These are phyloP conservation scores for Coccinonectria pachysandricola DNA, from an alignment of 2,329 filamentous ascomycete genomes.

Conservation along the genomic window DNA sequence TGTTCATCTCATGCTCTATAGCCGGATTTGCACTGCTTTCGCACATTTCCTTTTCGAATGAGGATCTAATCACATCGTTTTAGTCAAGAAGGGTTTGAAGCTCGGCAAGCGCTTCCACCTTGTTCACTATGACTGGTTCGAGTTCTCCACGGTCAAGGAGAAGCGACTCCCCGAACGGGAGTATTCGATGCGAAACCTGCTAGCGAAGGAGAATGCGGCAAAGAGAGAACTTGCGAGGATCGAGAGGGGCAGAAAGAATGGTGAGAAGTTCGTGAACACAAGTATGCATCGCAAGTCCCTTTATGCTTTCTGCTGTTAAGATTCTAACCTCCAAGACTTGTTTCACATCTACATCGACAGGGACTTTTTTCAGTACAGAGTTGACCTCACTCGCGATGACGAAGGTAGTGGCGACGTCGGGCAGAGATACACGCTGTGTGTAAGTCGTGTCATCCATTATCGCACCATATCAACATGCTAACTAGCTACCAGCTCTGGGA, in stretches of 20 bases:
- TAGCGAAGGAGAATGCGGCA: slow-evolving; percentile 20
- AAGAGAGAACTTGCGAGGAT: slow-evolving; percentile 23
- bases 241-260: slow-evolving; percentile 29
- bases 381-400: slow-evolving; percentile 48
- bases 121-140: slow-evolving; percentile 43
- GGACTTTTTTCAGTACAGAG: slow-evolving; percentile 52
- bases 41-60: neutral
- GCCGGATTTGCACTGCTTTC: too few relatives aligned
- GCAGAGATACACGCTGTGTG: slow-evolving; percentile 50
- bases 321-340: slow-evolving; percentile 31
- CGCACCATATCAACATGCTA: too few relatives aligned
- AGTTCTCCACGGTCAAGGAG: slow-evolving; percentile 30
- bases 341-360: slow-evolving; percentile 55
- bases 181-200: slow-evolving; percentile 32
- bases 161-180: slow-evolving; percentile 21
- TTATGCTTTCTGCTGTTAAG: neutral
- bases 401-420: slow-evolving; percentile 32
- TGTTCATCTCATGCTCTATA: too few relatives aligned
- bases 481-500: slow-evolving; percentile 65
- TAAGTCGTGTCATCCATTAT: slow-evolving; percentile 27
- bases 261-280: slow-evolving; percentile 35
- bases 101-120: slow-evolving; percentile 28
- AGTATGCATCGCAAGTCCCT: slow-evolving; percentile 28
- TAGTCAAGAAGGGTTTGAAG: slow-evolving; percentile 30
- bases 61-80: slow-evolving; percentile 1